Evolutionary conservation across 768 basidiomycete genomes (phyloP).

Genomic region (Fibroporia radiculosa): DNA sequence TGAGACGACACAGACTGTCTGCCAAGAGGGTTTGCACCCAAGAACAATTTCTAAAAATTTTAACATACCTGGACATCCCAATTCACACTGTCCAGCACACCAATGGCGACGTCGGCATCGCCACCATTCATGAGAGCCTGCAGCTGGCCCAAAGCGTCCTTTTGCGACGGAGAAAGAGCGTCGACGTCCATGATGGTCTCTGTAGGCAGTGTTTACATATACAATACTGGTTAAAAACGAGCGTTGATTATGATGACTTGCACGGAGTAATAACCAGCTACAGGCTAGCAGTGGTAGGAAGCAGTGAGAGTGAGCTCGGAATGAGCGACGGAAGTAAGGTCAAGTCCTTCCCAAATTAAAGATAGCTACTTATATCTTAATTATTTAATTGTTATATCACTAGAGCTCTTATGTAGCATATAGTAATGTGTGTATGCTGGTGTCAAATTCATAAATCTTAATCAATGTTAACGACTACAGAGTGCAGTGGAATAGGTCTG

Average conservation of each 20-base stretch:
- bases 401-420: too few species aligned
- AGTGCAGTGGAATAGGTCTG: too few species aligned
- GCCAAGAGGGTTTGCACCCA: too few species aligned
- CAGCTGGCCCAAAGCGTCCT: slow-evolving; percentile 32
- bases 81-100: slow-evolving; percentile 50
- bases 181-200: slow-evolving; percentile 13
- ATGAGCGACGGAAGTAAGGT: background rate
- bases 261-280: background rate
- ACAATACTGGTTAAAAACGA: slow-evolving; percentile 12
- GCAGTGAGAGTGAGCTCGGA: background rate
- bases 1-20: too few species aligned
- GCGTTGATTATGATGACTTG: slow-evolving; percentile 2
- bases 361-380: too few species aligned
- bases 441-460: too few species aligned
- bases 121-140: slow-evolving; percentile 51
- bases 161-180: slow-evolving; percentile 19
- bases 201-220: background rate
- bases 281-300: background rate
- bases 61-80: slow-evolving; percentile 69
- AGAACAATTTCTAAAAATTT: too few species aligned
- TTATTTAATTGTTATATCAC: too few species aligned
- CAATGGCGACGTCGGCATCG: slow-evolving; percentile 55
- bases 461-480: too few species aligned
- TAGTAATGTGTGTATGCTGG: too few species aligned
- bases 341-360: too few species aligned